These are phyloP conservation scores for Iodosphaeria phyllophila DNA, from an alignment of 2,329 filamentous ascomycete species.

Conservation along the genomic window DNA sequence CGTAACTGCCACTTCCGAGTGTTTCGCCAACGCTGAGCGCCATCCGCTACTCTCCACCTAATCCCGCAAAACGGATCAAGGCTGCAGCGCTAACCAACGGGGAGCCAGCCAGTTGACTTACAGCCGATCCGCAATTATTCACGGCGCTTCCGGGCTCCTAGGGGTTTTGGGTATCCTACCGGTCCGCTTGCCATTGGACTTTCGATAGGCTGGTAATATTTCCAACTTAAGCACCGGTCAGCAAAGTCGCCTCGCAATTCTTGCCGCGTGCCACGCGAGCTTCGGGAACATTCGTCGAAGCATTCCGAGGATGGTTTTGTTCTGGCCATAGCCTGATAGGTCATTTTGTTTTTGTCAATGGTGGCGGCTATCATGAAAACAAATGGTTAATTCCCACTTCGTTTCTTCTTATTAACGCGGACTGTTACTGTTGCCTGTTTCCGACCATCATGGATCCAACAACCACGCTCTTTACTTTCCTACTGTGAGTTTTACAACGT, in stretches of 20 bases:
- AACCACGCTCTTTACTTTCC: constrained; percentile 50
- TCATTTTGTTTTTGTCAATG: constrained; percentile 1
- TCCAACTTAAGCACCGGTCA: not conserved
- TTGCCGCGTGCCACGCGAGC: too few relatives aligned
- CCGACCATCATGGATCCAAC: constrained; percentile 38
- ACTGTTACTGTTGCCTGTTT: not conserved
- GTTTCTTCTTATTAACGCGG: not conserved
- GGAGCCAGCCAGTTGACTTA: not conserved
- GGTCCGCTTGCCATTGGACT: too few relatives aligned
- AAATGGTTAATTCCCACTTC: not conserved
- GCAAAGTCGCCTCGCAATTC: too few relatives aligned
- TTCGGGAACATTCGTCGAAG: too few relatives aligned
- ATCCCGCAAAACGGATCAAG: too few relatives aligned
- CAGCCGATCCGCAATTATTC: not conserved
- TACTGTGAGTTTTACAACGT: constrained; percentile 34
- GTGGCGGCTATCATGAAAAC: not conserved
- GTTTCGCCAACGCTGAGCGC: too few relatives aligned
- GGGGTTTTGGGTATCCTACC: not conserved
- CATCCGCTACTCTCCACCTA: constrained; percentile 1
- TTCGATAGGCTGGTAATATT: too few relatives aligned
- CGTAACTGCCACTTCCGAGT: too few relatives aligned
- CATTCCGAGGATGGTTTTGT: too few relatives aligned
- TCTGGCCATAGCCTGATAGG: constrained; percentile 1
- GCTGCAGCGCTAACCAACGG: constrained; percentile 1
- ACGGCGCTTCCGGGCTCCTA: constrained; percentile 1